phyloP scores from a whole-genome alignment of 108 stramenopile genomes.

The Pseudonitzschia multistriata region DNA sequence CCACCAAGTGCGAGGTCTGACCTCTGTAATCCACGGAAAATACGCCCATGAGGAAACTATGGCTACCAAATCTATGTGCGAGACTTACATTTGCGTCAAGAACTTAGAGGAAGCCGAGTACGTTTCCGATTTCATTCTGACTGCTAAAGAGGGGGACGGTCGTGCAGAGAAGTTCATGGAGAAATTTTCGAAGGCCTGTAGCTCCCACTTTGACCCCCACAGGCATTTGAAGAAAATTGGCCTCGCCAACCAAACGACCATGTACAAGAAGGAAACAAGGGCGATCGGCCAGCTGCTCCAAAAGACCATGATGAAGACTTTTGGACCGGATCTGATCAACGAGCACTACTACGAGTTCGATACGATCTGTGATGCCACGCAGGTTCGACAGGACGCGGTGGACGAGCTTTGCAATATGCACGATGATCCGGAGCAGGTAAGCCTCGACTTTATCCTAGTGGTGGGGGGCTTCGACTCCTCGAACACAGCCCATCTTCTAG shows the following conservation, averaged over 20 bases:
- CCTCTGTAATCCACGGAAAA: slow-evolving; percentile 93
- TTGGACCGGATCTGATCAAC: slow-evolving; percentile 74
- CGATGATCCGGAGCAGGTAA: slow-evolving; percentile 52
- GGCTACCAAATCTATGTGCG: slow-evolving; percentile 89
- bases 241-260: slow-evolving; percentile 96
- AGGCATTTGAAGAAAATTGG: slow-evolving; percentile 87
- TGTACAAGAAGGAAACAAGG: slow-evolving; percentile 97
- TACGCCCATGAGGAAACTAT: slow-evolving; percentile 95
- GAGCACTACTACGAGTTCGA: slow-evolving; percentile 93
- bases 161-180: slow-evolving; percentile 85
- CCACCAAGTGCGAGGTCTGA: slow-evolving; percentile 82
- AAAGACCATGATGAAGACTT: slow-evolving; percentile 88
- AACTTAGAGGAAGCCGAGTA: slow-evolving; percentile 92
- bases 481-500: slow-evolving; percentile 93
- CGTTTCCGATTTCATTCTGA: slow-evolving; percentile 88
- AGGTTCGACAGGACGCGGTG: slow-evolving; percentile 93
- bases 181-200: slow-evolving; percentile 86
- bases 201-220: slow-evolving; percentile 93
- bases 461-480: slow-evolving; percentile 95
- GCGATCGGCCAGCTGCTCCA: slow-evolving; percentile 91
- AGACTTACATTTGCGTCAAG: slow-evolving; percentile 93
- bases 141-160: slow-evolving; percentile 78
- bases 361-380: slow-evolving; percentile 97
- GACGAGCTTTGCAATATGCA: slow-evolving; percentile 77
- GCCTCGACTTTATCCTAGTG: slow-evolving; percentile 92